phyloP scores from a whole-genome alignment of 805 yeast species.

The Phaffomyces thermotolerans region DNA sequence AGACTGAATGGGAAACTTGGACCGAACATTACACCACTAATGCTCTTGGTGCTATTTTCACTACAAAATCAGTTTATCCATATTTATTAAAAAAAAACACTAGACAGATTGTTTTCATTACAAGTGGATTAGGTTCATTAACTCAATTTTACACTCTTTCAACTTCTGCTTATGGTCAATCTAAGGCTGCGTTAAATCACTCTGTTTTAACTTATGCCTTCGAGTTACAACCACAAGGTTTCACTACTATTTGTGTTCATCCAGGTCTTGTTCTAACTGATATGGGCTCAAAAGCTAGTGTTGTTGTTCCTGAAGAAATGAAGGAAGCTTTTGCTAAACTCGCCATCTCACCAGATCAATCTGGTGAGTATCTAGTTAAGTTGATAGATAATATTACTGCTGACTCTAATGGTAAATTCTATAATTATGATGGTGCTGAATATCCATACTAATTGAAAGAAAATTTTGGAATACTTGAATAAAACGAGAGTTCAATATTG shows the following conservation, averaged over 20 bases:
- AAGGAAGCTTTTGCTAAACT: background rate
- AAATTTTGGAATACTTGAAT: no score
- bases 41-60: slow-evolving; percentile 7
- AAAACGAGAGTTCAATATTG: no score
- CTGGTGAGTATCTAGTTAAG: slow-evolving; percentile 17
- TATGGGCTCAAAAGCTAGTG: slow-evolving; percentile 16
- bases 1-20: background rate
- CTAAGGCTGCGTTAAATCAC: slow-evolving; percentile 31
- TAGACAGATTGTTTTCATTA: slow-evolving; percentile 19
- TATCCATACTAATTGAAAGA: background rate
- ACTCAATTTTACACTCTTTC: slow-evolving; percentile 7
- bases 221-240: background rate
- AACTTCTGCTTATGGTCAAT: slow-evolving; percentile 22
- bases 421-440: slow-evolving; percentile 12
- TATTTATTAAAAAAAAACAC: slow-evolving; percentile 14
- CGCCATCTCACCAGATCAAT: slow-evolving; percentile 22
- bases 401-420: slow-evolving; percentile 25
- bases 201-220: slow-evolving; percentile 11
- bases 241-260: background rate
- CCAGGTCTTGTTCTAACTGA: slow-evolving; percentile 25
- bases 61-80: slow-evolving; percentile 7
- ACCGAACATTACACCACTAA: slow-evolving; percentile 3
- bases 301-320: background rate
- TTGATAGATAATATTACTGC: slow-evolving; percentile 17
- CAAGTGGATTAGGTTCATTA: slow-evolving; percentile 19